Conservation (phyloP, 495 filamentous ascomycete species). For the Xylona heveae region DNA sequence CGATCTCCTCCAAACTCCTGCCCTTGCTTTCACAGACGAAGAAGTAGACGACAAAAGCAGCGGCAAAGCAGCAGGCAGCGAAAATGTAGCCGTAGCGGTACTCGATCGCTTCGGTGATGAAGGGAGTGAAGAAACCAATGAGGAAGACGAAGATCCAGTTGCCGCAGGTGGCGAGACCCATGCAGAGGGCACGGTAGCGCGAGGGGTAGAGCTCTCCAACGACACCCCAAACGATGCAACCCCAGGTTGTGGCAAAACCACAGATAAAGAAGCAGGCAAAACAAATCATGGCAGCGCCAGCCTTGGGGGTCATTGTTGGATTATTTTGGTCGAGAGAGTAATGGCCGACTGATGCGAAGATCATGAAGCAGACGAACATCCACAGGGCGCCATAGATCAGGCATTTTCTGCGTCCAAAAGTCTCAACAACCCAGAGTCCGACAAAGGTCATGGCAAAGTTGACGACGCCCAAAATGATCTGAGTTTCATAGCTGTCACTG, state of each 20-base stretch:
- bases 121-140: constrained; percentile 67
- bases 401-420: constrained; percentile 42
- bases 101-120: constrained; percentile 44
- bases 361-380: constrained; percentile 52
- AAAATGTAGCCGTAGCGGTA: constrained; percentile 69
- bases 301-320: constrained; percentile 28
- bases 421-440: constrained; percentile 51
- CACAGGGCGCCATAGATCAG: constrained; percentile 44
- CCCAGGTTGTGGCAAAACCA: constrained; percentile 49
- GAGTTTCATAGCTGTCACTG: constrained; percentile 43
- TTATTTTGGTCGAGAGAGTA: constrained; percentile 30
- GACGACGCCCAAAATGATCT: constrained; percentile 53
- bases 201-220: constrained; percentile 66
- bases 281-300: constrained; percentile 54
- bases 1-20: constrained; percentile 24
- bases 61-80: constrained; percentile 43
- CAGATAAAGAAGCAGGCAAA: constrained; percentile 45
- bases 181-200: constrained; percentile 50
- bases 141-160: constrained; percentile 91
- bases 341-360: constrained; percentile 49
- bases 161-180: constrained; percentile 54
- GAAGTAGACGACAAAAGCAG: constrained; percentile 48
- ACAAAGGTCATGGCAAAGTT: constrained; percentile 53
- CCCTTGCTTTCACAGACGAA: constrained; percentile 54
- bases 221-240: constrained; percentile 64